These are phyloP conservation scores for Pleoardoris graminearum DNA, from an alignment of 2,329 filamentous ascomycete genomes.

Conservation along the genomic window DNA sequence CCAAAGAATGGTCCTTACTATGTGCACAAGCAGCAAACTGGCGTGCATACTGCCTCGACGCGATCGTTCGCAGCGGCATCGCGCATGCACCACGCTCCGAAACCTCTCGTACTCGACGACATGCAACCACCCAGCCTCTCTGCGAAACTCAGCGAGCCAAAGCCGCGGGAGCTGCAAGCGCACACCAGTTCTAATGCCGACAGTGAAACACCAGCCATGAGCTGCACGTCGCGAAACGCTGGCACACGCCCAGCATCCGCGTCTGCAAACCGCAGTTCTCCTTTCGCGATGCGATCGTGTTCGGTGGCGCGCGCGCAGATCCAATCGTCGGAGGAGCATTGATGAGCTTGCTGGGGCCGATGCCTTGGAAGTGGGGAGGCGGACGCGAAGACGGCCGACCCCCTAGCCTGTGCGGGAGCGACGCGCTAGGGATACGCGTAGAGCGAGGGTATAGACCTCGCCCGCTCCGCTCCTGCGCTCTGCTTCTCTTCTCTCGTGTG, in stretches of 20 bases:
- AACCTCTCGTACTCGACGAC: slow-evolving; percentile 17
- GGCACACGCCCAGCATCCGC: slow-evolving; percentile 20
- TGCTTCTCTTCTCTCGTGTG: neutral
- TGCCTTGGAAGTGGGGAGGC: slow-evolving; percentile 9
- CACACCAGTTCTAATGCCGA: neutral
- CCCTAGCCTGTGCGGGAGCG: slow-evolving; percentile 5
- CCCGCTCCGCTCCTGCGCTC: neutral
- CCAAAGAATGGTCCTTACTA: no score
- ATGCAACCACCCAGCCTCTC: slow-evolving; percentile 9
- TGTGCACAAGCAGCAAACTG: no score
- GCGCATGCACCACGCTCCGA: slow-evolving; percentile 25
- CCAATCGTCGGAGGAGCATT: slow-evolving; percentile 15
- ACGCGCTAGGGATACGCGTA: slow-evolving; percentile 36
- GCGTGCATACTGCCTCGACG: slow-evolving; percentile 32
- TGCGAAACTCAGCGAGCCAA: neutral
- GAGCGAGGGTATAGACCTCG: slow-evolving; percentile 1
- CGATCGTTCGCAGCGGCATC: slow-evolving; percentile 20
- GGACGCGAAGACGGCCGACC: slow-evolving; percentile 22
- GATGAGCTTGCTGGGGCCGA: neutral
- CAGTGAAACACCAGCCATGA: slow-evolving; percentile 1
- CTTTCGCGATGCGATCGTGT: slow-evolving; percentile 31
- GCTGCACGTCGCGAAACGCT: neutral
- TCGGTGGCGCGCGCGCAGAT: slow-evolving; percentile 15
- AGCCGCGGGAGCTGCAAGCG: neutral
- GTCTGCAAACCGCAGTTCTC: slow-evolving; percentile 21